phyloP scores from a whole-genome alignment of 2,329 filamentous ascomycete genomes.

The Emericellopsis cladophorae region DNA sequence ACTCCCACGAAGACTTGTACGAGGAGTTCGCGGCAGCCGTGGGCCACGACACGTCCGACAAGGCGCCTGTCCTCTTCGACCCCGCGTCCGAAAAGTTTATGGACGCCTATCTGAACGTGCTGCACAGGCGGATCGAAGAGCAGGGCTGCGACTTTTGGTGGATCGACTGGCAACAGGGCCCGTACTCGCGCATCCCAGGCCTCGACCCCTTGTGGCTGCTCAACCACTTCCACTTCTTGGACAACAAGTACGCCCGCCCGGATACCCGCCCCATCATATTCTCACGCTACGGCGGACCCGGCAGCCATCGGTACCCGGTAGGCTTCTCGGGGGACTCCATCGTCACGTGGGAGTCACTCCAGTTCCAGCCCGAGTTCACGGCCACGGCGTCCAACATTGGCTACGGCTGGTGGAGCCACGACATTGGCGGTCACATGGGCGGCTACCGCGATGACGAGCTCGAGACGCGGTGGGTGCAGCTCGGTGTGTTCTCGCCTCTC shows the following conservation, averaged over 20 bases:
- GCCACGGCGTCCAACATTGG: conserved; percentile 54
- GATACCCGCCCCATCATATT: conserved; percentile 34
- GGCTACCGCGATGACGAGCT: conserved; percentile 46
- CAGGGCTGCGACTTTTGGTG: conserved; percentile 52
- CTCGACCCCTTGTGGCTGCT: conserved; percentile 52
- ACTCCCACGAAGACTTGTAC: conserved; percentile 43
- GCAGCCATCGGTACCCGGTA: conserved; percentile 50
- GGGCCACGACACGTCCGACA: conserved; percentile 32
- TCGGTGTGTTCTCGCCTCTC: conserved; percentile 48
- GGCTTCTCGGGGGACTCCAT: conserved; percentile 52
- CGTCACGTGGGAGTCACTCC: conserved; percentile 45
- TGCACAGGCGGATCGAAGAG: conserved; percentile 42
- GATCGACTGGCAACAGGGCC: conserved; percentile 57
- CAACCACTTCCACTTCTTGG: conserved; percentile 52
- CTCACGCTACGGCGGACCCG: conserved; percentile 48
- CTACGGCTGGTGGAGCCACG: conserved; percentile 57
- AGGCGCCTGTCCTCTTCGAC: conserved; percentile 42
- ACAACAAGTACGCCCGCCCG: conserved; percentile 27
- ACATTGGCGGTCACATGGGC: conserved; percentile 50
- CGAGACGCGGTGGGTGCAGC: conserved; percentile 46
- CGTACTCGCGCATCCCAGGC: conserved; percentile 37
- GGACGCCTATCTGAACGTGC: conserved; percentile 43
- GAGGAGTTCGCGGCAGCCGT: conserved; percentile 37
- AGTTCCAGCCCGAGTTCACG: conserved; percentile 56
- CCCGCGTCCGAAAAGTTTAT: conserved; percentile 38